Conservation (phyloP, 1,284 basidiomycete genomes). For the Porogramme epimiltina region DNA sequence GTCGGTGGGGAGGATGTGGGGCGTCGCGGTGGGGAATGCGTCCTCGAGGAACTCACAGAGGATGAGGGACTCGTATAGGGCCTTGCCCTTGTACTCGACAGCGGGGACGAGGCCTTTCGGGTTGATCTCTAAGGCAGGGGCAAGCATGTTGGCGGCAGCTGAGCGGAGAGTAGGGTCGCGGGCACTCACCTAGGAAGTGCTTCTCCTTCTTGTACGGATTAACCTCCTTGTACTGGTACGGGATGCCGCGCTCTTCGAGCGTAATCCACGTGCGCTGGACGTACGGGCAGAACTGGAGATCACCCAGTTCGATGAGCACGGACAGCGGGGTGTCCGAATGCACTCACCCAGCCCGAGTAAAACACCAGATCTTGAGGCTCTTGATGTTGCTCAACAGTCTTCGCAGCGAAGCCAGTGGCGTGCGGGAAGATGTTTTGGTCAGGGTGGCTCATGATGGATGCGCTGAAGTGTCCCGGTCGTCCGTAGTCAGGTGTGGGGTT, state of each 20-base stretch:
- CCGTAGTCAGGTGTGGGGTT: no score
- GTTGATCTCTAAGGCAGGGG: slow-evolving; percentile 47
- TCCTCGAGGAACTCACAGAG: slow-evolving; percentile 66
- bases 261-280: slow-evolving; percentile 71
- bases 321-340: neutral
- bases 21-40: slow-evolving; percentile 45
- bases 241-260: slow-evolving; percentile 65
- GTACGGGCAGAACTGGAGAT: slow-evolving; percentile 63
- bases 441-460: slow-evolving; percentile 40
- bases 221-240: slow-evolving; percentile 67
- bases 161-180: neutral
- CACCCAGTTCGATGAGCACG: neutral
- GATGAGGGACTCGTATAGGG: slow-evolving; percentile 62
- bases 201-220: slow-evolving; percentile 75
- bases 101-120: slow-evolving; percentile 73
- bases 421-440: slow-evolving; percentile 51
- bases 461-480: no score
- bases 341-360: slow-evolving; percentile 60
- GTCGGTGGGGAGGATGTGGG: slow-evolving; percentile 49
- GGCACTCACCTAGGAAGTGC: slow-evolving; percentile 50
- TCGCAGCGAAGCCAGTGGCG: slow-evolving; percentile 60
- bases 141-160: neutral
- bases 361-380: slow-evolving; percentile 57
- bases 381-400: slow-evolving; percentile 52
- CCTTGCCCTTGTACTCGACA: slow-evolving; percentile 54